Evolutionary conservation across 192 early-diverging fungal genomes (phyloP).

Genomic region (Backusella sp.): DNA sequence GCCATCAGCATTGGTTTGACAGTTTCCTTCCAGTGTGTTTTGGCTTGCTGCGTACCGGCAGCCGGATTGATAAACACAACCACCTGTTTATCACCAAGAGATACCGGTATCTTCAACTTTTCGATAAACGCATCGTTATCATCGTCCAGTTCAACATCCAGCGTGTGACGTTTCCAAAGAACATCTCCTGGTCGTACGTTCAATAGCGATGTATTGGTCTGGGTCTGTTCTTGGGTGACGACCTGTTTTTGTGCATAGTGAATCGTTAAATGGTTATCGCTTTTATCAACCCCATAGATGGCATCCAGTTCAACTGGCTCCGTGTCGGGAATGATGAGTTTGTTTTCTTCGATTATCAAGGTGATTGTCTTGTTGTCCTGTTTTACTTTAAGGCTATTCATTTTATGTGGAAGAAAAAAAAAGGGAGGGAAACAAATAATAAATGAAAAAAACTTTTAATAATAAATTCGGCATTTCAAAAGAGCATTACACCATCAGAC

Average conservation of each 20-base stretch:
- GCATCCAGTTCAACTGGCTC: background rate
- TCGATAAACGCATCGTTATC: background rate
- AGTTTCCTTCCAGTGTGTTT: constrained; percentile 26
- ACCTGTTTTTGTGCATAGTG: background rate
- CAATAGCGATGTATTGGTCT: background rate
- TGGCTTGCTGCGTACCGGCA: constrained; percentile 33
- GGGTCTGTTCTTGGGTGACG: too few relatives aligned
- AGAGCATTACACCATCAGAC: background rate
- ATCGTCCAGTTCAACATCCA: background rate
- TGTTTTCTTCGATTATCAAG: background rate
- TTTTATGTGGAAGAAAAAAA: background rate
- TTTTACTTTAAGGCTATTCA: background rate
- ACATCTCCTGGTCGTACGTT: background rate
- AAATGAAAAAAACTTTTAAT: background rate
- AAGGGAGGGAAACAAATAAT: background rate
- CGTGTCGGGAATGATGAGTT: background rate
- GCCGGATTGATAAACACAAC: constrained; percentile 40
- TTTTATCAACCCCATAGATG: background rate
- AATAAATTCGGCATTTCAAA: background rate
- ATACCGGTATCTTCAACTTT: background rate
- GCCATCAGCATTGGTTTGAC: constrained; percentile 40
- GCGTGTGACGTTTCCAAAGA: background rate
- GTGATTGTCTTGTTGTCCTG: background rate
- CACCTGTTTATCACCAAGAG: constrained; percentile 9
- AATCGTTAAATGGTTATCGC: background rate